Evolutionary conservation across 192 early-diverging fungal genomes (phyloP).

Genomic region (Ambispora gerdemannii): DNA sequence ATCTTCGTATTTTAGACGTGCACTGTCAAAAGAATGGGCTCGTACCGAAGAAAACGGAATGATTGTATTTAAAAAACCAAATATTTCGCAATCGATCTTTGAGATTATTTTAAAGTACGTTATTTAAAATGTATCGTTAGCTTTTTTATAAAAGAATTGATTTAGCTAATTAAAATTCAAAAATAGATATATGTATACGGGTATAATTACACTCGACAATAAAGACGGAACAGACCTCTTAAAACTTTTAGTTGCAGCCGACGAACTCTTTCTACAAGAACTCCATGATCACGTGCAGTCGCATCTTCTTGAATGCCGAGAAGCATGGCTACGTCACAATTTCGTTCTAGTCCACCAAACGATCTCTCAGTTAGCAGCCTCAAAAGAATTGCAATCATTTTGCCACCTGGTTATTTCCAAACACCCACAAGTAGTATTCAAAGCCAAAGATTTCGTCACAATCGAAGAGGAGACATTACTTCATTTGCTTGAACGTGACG

Average conservation of each 20-base stretch:
- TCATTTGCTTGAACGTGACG: neutral
- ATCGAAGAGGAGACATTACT: constrained; percentile 17
- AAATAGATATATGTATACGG: constrained; percentile 24
- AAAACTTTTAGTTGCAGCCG: constrained; percentile 19
- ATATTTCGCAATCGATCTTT: constrained; percentile 20
- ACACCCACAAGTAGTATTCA: constrained; percentile 14
- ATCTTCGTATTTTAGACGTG: constrained; percentile 19
- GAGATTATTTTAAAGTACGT: constrained; percentile 14
- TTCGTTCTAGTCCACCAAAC: constrained; percentile 20
- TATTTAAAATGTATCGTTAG: neutral
- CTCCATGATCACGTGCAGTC: constrained; percentile 11
- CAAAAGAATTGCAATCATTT: constrained; percentile 20
- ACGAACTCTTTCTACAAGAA: constrained; percentile 19
- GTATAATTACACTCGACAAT: neutral
- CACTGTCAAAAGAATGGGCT: constrained; percentile 19
- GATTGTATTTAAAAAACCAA: constrained; percentile 16
- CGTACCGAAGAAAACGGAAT: constrained; percentile 11
- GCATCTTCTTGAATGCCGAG: neutral
- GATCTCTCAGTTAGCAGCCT: neutral
- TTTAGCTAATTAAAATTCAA: neutral
- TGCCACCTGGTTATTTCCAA: neutral
- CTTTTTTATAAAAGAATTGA: neutral
- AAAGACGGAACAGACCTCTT: constrained; percentile 6
- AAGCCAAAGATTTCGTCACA: constrained; percentile 15
- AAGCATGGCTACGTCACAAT: constrained; percentile 10